Evolutionary conservation across 495 filamentous ascomycete genomes (phyloP), one percentile per base, ranked within the genome.

Genomic region (Penicillium bovifimosum): DNA sequence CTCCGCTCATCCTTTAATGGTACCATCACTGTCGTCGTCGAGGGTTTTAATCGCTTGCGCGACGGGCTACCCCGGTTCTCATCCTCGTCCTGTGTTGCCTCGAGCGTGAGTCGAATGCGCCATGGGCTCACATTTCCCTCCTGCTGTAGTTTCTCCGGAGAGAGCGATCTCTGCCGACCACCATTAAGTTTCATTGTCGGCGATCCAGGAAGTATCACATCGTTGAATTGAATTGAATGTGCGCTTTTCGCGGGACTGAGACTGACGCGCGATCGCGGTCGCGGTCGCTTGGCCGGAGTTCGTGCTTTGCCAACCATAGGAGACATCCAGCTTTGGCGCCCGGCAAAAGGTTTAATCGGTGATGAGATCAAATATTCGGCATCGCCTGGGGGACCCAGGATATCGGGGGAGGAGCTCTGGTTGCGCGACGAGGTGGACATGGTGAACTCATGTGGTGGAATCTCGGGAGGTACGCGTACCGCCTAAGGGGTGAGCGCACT

Each of bases 21-120:
- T 9, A 83, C 64, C 53, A 71, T 80, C 0, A 68, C 79, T 3
- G 78, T 82, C 16, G 61, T 72, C 2, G 76, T 71, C 18, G 75
- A 64, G n/a, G 64, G 62, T 28, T 67, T 63, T 3, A 61, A 52
- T 24, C 62, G 64, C 57, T 78, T 76, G 35, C 55, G 67, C 49
- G 70, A 53, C 13, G 64, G 66, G 27, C 60, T 68, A 9, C 42
- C 61, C 20, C 66, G 56, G 26, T 66, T 66, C 24, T 59, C 43
- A 14, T 60, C 59, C 17, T 70, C 69, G 24, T 79, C 71, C 46
- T 76, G 78, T 50, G 80, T 79, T 9, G 80, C 80, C 67, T 83
- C 75, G 26, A 83, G 71, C 3, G 79, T 80, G 41, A 83, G 72
- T 17, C 77, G 71, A 49, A 83, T 80, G 52, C 76, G 75, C 80